These are phyloP conservation scores for Mangifera indica DNA, from an alignment of 345 rosid species.

Conservation along the genomic window DNA sequence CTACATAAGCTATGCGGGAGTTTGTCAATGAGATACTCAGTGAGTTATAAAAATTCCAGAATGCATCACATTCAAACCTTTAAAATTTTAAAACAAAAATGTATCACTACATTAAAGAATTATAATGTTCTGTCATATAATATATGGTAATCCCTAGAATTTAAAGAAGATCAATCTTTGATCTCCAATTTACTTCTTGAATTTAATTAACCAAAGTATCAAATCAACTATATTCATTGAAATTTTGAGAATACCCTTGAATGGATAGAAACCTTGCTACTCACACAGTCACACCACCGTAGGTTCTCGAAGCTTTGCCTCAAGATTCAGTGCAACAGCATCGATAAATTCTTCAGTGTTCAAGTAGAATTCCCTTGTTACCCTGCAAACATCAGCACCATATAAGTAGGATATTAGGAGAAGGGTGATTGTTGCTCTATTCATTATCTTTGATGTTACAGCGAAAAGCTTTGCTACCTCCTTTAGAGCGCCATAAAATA, in stretches of 20 bases:
- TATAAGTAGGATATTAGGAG: neutral
- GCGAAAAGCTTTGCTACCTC: neutral
- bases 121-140: neutral
- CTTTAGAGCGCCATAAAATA: neutral
- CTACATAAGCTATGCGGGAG: too few relatives aligned
- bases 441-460: neutral
- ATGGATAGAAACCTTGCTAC: neutral
- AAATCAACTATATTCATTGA: neutral
- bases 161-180: neutral
- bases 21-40: too few relatives aligned
- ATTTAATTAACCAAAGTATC: neutral
- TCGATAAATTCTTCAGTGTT: conserved; percentile 86
- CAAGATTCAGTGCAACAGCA: conserved; percentile 65
- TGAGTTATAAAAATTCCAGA: too few relatives aligned
- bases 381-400: conserved; percentile 46
- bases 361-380: conserved; percentile 63
- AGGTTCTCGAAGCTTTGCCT: conserved; percentile 48
- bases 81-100: neutral
- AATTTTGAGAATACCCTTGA: neutral
- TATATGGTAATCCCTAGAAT: neutral
- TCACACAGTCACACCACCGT: conserved; percentile 39
- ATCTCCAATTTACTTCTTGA: neutral
- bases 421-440: neutral
- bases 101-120: neutral
- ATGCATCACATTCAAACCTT: neutral